These are phyloP conservation scores for Tylopilus plumbeoviolaceoides DNA, from an alignment of 768 basidiomycete genomes.

Conservation along the genomic window DNA sequence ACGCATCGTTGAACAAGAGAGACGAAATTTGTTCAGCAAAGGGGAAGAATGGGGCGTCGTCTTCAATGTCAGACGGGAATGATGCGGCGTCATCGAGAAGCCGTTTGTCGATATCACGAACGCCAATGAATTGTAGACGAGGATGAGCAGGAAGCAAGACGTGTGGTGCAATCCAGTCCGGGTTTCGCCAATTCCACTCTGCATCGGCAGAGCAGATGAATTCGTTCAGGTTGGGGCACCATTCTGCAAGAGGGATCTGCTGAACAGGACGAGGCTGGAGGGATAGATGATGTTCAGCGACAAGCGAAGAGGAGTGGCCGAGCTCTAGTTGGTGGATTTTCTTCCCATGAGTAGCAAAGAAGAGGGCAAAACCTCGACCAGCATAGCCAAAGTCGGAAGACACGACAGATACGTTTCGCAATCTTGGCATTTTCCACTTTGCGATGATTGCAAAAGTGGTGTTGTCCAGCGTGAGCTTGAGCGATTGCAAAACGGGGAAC, in stretches of 20 bases:
- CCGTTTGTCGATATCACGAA: slow-evolving; percentile 66
- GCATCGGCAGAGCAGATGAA: slow-evolving; percentile 76
- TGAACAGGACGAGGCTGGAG: slow-evolving; percentile 35
- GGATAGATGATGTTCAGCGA: slow-evolving; percentile 65
- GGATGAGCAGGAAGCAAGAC: slow-evolving; percentile 64
- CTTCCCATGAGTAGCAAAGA: slow-evolving; percentile 63
- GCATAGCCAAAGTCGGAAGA: slow-evolving; percentile 70
- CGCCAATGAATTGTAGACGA: slow-evolving; percentile 60
- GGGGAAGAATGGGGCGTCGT: slow-evolving; percentile 57
- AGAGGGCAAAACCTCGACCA: slow-evolving; percentile 57
- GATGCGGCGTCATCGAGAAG: slow-evolving; percentile 42
- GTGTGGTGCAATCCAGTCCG: slow-evolving; percentile 80
- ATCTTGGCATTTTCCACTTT: slow-evolving; percentile 59
- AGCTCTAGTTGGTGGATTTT: slow-evolving; percentile 65
- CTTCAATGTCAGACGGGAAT: slow-evolving; percentile 30
- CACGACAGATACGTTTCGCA: slow-evolving; percentile 63
- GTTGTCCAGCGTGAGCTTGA: slow-evolving; percentile 70
- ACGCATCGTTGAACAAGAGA: slow-evolving; percentile 53
- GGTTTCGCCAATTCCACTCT: slow-evolving; percentile 76
- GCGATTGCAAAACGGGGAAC: slow-evolving; percentile 61
- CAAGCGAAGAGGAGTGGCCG: slow-evolving; percentile 63
- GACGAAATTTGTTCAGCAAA: slow-evolving; percentile 62
- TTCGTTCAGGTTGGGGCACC: slow-evolving; percentile 65
- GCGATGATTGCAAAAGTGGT: slow-evolving; percentile 65
- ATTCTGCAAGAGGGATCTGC: slow-evolving; percentile 52